Evolutionary conservation across 108 stramenopile genomes (phyloP).

Genomic region (Licmophora abbreviata): DNA sequence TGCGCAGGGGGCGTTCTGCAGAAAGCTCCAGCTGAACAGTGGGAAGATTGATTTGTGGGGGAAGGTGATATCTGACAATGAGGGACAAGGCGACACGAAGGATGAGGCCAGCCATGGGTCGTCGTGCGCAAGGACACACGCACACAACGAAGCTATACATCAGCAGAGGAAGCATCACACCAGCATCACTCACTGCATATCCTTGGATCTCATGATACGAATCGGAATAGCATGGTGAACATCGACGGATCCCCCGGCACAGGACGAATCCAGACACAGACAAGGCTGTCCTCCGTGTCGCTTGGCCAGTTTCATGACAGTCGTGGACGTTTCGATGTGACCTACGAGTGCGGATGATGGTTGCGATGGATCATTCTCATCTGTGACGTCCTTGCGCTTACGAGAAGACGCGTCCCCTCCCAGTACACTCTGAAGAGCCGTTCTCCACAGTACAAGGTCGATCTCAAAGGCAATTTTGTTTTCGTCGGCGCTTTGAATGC

Average conservation of each 20-base stretch:
- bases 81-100: slow-evolving; percentile 2
- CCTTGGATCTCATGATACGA: slow-evolving; percentile 53
- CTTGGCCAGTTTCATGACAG: slow-evolving; percentile 77
- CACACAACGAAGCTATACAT: too few species aligned
- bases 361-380: slow-evolving; percentile 3
- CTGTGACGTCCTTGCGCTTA: background rate
- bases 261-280: slow-evolving; percentile 65
- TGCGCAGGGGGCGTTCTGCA: slow-evolving; percentile 45
- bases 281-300: slow-evolving; percentile 66
- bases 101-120: too few species aligned
- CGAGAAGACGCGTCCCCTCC: slow-evolving; percentile 5
- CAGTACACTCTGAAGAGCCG: slow-evolving; percentile 66
- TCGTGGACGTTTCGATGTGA: slow-evolving; percentile 2
- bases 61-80: slow-evolving; percentile 43
- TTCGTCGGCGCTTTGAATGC: slow-evolving; percentile 70
- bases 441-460: slow-evolving; percentile 57
- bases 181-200: slow-evolving; percentile 54
- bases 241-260: slow-evolving; percentile 49
- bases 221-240: slow-evolving; percentile 86
- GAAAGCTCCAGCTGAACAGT: slow-evolving; percentile 72
- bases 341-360: slow-evolving; percentile 10
- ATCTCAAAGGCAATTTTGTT: slow-evolving; percentile 82
- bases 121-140: too few species aligned
- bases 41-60: slow-evolving; percentile 62
- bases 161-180: too few species aligned